Evolutionary conservation across 257 asterid genomes (phyloP).

Genomic region (Solanum bulbocastanum): DNA sequence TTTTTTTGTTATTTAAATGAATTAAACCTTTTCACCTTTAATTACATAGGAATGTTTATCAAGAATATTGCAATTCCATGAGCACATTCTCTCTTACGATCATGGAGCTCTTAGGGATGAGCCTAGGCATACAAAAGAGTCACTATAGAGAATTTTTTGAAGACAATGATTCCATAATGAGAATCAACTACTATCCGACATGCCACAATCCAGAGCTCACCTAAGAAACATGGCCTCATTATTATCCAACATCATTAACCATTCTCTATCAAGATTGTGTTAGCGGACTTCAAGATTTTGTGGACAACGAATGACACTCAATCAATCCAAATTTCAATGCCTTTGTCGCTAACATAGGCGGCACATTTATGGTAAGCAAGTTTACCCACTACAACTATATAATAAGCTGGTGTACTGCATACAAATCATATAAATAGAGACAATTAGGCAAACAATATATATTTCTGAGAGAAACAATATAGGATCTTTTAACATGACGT

Average conservation of each 20-base stretch:
- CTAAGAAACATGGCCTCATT: neutral
- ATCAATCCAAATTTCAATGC: neutral
- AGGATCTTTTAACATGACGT: too few relatives aligned
- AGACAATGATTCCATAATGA: neutral
- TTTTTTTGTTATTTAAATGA: neutral
- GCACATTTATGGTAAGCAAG: neutral
- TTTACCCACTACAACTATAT: too few relatives aligned
- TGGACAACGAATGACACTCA: neutral
- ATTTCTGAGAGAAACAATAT: too few relatives aligned
- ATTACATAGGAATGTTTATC: neutral
- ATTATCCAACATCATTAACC: neutral
- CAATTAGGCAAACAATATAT: too few relatives aligned
- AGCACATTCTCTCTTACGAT: neutral
- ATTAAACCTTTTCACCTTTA: neutral
- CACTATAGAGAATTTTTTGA: neutral
- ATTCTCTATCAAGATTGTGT: neutral
- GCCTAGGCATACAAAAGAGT: neutral
- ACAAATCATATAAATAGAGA: too few relatives aligned
- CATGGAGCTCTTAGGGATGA: neutral
- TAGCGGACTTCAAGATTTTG: neutral
- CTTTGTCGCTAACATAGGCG: neutral
- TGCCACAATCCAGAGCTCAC: neutral
- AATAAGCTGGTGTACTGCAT: too few relatives aligned
- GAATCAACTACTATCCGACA: neutral
- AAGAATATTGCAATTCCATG: neutral